Evolutionary conservation across 2,329 filamentous ascomycete species (phyloP).

Genomic region (Exophiala sp.): DNA sequence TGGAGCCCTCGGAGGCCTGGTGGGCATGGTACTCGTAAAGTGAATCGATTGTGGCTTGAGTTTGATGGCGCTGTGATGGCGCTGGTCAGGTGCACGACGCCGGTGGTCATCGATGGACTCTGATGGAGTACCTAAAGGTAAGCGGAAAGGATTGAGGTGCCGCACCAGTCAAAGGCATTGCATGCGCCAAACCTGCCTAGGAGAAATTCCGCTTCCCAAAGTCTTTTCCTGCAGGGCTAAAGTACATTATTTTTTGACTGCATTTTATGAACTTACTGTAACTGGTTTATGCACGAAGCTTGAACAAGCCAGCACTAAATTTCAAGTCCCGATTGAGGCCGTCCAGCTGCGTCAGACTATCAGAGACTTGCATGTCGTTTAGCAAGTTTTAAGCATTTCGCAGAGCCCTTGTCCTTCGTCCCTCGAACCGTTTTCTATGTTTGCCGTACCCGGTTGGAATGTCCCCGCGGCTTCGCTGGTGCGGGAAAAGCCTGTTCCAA

Average conservation of each 20-base stretch:
- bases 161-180: no score
- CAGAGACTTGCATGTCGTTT: slow-evolving; percentile 16
- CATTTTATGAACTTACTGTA: background rate
- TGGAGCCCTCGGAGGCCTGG: no score
- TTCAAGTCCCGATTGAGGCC: background rate
- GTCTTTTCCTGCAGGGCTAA: background rate
- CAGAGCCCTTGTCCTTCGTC: slow-evolving; percentile 1
- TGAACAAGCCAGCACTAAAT: background rate
- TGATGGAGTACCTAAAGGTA: no score
- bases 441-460: slow-evolving; percentile 90
- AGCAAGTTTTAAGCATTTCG: slow-evolving; percentile 8
- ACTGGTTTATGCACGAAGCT: background rate
- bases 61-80: no score
- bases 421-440: slow-evolving; percentile 54
- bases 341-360: background rate
- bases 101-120: no score
- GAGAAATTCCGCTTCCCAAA: background rate
- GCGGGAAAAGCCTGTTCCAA: slow-evolving; percentile 29
- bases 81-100: no score
- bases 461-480: slow-evolving; percentile 49
- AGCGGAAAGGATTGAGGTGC: no score
- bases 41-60: no score
- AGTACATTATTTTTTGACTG: background rate
- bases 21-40: no score
- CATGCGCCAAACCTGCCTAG: no score